A percentile compares a stretch with the other conserved stretches of the same genome.
phyloP scores from a whole-genome alignment of 2,329 filamentous ascomycete species.

The Penicillium olsonii region DNA sequence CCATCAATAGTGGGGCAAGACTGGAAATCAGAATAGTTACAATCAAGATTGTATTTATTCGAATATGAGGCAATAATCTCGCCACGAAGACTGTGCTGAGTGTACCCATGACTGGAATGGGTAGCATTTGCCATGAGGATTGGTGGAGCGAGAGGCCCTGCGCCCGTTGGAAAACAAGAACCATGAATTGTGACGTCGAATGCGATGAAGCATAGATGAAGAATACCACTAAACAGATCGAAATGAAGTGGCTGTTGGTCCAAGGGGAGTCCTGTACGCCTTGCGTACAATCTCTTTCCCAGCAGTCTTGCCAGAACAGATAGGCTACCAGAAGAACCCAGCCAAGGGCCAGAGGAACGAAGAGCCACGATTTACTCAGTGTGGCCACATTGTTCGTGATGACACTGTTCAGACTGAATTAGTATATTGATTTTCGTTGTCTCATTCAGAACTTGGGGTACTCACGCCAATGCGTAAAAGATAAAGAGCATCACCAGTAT shows the following conservation, averaged over 20 bases:
- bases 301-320: slow-evolving; percentile 9
- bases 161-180: slow-evolving; percentile 8
- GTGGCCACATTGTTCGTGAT: slow-evolving; percentile 8
- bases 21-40: not conserved
- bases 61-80: not conserved
- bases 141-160: not conserved
- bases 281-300: slow-evolving; percentile 3
- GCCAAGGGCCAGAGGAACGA: slow-evolving; percentile 6
- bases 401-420: not conserved
- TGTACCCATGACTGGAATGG: not conserved
- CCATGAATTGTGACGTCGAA: slow-evolving; percentile 3
- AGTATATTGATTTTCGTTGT: not conserved
- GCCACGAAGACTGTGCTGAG: not conserved
- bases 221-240: slow-evolving; percentile 3
- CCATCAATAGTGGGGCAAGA: slow-evolving; percentile 6
- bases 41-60: not conserved
- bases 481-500: slow-evolving; percentile 9
- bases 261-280: slow-evolving; percentile 6
- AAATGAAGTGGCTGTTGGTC: slow-evolving; percentile 4
- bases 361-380: slow-evolving; percentile 3
- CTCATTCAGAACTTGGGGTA: not conserved
- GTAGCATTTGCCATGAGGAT: slow-evolving; percentile 5
- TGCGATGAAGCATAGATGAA: slow-evolving; percentile 1
- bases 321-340: slow-evolving; percentile 6
- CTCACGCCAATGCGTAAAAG: slow-evolving; percentile 18